phyloP scores from a whole-genome alignment of 2,329 filamentous ascomycete genomes.

The Monosporascus sp. region DNA sequence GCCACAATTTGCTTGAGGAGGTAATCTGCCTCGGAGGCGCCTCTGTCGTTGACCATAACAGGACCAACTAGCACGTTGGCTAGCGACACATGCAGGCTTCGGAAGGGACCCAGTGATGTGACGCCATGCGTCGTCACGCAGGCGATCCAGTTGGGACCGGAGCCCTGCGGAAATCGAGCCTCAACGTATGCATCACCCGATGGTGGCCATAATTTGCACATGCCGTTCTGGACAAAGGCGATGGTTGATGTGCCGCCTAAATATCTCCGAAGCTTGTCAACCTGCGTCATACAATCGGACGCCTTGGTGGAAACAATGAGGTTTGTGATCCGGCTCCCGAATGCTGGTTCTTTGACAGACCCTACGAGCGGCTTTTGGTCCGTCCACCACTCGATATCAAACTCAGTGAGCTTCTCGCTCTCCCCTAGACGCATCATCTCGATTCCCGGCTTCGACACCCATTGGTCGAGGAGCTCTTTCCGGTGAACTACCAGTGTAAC shows the following conservation, averaged over 20 bases:
- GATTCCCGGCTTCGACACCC: conserved; percentile 39
- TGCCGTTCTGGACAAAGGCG: conserved; percentile 82
- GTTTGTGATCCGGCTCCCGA: conserved; percentile 52
- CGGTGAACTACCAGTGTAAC: conserved; percentile 76
- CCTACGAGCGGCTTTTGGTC: conserved; percentile 34
- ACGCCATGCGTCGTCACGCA: conserved; percentile 59
- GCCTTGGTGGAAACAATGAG: conserved; percentile 79
- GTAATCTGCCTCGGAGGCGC: conserved; percentile 21
- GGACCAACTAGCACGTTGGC: conserved; percentile 44
- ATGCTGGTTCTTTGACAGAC: conserved; percentile 34
- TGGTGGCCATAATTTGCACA: conserved; percentile 62
- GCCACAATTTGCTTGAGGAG: conserved; percentile 37
- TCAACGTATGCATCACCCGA: conserved; percentile 38
- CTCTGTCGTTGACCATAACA: conserved; percentile 29
- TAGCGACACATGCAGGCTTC: conserved; percentile 46
- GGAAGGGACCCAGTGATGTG: conserved; percentile 44
- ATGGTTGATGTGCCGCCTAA: conserved; percentile 63
- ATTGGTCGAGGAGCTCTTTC: conserved; percentile 42
- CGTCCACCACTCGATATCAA: conserved; percentile 52
- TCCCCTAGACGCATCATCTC: conserved; percentile 34
- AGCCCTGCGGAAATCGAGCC: conserved; percentile 31
- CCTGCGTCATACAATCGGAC: conserved; percentile 57
- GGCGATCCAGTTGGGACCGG: conserved; percentile 63
- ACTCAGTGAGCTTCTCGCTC: conserved; percentile 28
- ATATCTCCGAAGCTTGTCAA: conserved; percentile 54